A percentile compares a stretch with the other conserved stretches of the same genome.
Conservation (phyloP, 1,139 yeast species). For the Candida sojae region DNA sequence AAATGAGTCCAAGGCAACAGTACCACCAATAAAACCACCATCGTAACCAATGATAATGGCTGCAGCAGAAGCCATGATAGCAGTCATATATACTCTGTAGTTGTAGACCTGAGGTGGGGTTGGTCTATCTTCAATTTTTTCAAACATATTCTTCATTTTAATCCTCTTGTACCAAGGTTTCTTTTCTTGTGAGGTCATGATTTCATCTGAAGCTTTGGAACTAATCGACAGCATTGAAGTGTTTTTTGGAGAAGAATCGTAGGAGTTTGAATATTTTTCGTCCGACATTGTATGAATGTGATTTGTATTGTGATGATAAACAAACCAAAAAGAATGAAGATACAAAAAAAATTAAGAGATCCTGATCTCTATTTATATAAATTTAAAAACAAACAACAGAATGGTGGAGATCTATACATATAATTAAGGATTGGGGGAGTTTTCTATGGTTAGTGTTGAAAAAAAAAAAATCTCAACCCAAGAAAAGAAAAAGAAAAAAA, state of each 20-base stretch:
- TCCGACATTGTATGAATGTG: background rate
- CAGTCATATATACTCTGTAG: conserved; percentile 35
- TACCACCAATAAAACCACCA: conserved; percentile 47
- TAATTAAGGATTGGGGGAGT: background rate
- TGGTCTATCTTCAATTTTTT: conserved; percentile 39
- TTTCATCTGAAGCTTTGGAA: background rate
- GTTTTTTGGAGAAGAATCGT: background rate
- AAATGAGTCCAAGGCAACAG: conserved; percentile 40
- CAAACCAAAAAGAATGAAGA: background rate
- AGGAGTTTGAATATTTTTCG: background rate
- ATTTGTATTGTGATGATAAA: background rate
- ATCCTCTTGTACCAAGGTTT: conserved; percentile 7
- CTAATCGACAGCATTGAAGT: conserved; percentile 1
- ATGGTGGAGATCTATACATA: background rate
- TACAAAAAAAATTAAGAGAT: background rate
- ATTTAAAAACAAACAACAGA: background rate
- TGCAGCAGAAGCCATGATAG: conserved; percentile 41
- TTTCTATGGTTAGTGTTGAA: background rate
- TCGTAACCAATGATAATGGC: conserved; percentile 45
- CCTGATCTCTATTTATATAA: conserved; percentile 1
- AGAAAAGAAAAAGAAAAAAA: background rate
- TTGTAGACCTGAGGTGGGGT: conserved; percentile 44
- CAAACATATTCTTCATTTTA: conserved; percentile 28
- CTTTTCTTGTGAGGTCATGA: background rate
- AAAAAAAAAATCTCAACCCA: background rate